Evolutionary conservation across 2,329 filamentous ascomycete genomes (phyloP).

Genomic region (Ceratocystis harringtonii): DNA sequence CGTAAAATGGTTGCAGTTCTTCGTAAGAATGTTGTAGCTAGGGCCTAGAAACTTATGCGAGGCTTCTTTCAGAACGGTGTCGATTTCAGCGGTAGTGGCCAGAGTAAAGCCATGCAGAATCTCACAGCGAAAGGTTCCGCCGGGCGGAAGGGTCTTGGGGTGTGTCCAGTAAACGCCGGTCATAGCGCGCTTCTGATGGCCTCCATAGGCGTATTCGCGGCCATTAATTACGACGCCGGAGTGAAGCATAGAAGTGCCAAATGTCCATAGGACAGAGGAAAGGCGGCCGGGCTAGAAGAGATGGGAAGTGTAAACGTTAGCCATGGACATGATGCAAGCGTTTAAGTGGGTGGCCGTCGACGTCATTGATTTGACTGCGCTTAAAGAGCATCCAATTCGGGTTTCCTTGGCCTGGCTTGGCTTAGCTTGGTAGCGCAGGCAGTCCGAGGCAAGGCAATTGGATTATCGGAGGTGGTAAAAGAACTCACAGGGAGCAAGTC

Average conservation of each 20-base stretch:
- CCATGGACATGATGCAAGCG: not conserved
- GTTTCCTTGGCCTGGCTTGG: not conserved
- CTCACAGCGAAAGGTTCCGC: conserved; percentile 59
- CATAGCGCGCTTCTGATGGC: conserved; percentile 53
- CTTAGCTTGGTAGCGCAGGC: conserved; percentile 31
- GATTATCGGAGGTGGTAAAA: not conserved
- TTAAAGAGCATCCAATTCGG: not conserved
- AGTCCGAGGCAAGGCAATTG: conserved; percentile 40
- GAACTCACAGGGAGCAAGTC: conserved; percentile 53
- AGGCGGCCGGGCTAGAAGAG: conserved; percentile 49
- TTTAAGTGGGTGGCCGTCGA: not conserved
- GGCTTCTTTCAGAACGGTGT: conserved; percentile 50
- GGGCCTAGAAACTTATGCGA: conserved; percentile 61
- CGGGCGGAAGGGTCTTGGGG: conserved; percentile 56
- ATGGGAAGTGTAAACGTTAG: not conserved
- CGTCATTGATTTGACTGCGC: not conserved
- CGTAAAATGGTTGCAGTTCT: conserved; percentile 85
- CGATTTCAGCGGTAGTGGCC: conserved; percentile 52
- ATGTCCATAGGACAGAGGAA: conserved; percentile 60
- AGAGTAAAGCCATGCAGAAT: conserved; percentile 70
- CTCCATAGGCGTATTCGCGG: conserved; percentile 72
- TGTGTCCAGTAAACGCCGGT: conserved; percentile 77
- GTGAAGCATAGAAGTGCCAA: conserved; percentile 65
- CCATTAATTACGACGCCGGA: conserved; percentile 70
- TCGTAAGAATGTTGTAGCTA: conserved; percentile 65